Base-by-base conservation (phyloP, 139 green algal species). In the Closterium sp. region DNA sequence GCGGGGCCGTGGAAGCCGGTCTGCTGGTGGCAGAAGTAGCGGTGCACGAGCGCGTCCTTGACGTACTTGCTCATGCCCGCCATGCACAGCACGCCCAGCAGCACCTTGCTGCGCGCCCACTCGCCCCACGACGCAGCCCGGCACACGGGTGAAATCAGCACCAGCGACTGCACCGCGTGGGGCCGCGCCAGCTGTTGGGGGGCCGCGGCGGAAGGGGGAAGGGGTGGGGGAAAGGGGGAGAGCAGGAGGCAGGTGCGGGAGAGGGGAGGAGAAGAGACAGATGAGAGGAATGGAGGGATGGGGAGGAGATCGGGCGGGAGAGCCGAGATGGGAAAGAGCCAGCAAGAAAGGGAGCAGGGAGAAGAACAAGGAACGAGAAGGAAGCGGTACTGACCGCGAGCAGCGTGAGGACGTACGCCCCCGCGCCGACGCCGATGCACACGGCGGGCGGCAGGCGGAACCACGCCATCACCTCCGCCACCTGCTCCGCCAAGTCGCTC, bases 341-440 rank as follows among this genome's bases (percentile, higher is more conserved):
- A 79, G 19, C 62, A 24, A 13, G 62, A 24, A 79, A 79, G 38
- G 38, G 38, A 50, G 38, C 38, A 9, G 5, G n/a, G n/a, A n/a
- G 38, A 50, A 9, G 38, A 50, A 50, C 38, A 50, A 50, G 38
- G 38, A 7, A 9, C 38, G 38, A 79, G 62, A 13, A 79, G 17
- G 17, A 27, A n/a, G 32, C 30, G 22, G 24, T 17, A 29, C 79
- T 92, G 90, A 92, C 90, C 21, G 90, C 90, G 5, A 93, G 85
- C 28, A 85, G 90, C 17, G 85, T 93, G 31, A 93, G 85, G 45
- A 93, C 28, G 87, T 93, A 93, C 21, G 90, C 79, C 2, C 90
- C 90, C 6, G 85, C 90, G 31, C 28, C n/a, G 24, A 93, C 90
- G 30, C 90, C 90, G 7, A 93, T 28, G 30, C 90, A 90, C 24